phyloP scores from a whole-genome alignment of 2,329 filamentous ascomycete species.

The Delphinella strobiligena region DNA sequence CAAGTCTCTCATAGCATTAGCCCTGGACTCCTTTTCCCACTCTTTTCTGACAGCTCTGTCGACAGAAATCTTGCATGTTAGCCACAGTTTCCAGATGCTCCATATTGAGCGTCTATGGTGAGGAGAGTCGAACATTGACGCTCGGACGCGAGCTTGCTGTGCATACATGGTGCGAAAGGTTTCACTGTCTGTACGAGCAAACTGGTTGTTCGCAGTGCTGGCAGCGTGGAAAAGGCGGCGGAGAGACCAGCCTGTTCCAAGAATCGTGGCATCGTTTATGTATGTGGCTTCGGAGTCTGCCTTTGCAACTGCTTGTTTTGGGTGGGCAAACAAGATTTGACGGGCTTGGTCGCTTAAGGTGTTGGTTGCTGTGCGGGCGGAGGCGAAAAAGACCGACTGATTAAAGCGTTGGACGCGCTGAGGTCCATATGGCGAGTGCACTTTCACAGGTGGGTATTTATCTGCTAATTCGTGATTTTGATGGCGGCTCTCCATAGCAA shows the following conservation, averaged over 20 bases:
- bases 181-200: constrained; percentile 4
- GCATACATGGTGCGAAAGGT: constrained; percentile 7
- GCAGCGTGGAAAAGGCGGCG: constrained; percentile 4
- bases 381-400: constrained; percentile 7
- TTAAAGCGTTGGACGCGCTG: constrained; percentile 4
- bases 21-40: not conserved
- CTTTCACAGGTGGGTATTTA: not conserved
- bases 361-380: not conserved
- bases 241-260: constrained; percentile 3
- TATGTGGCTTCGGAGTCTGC: not conserved
- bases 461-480: not conserved
- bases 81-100: not conserved
- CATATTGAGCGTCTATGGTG: not conserved
- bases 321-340: no score
- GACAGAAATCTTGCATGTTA: not conserved
- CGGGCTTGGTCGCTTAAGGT: not conserved
- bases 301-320: no score
- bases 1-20: constrained; percentile 2
- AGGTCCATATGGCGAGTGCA: not conserved
- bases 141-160: constrained; percentile 3
- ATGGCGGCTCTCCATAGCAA: not conserved
- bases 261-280: constrained; percentile 1
- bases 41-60: not conserved
- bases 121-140: not conserved
- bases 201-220: constrained; percentile 1